Evolutionary conservation across 2,329 filamentous ascomycete genomes (phyloP), one percentile per base, ranked within the genome.

Genomic region (Orbilia oligospora): DNA sequence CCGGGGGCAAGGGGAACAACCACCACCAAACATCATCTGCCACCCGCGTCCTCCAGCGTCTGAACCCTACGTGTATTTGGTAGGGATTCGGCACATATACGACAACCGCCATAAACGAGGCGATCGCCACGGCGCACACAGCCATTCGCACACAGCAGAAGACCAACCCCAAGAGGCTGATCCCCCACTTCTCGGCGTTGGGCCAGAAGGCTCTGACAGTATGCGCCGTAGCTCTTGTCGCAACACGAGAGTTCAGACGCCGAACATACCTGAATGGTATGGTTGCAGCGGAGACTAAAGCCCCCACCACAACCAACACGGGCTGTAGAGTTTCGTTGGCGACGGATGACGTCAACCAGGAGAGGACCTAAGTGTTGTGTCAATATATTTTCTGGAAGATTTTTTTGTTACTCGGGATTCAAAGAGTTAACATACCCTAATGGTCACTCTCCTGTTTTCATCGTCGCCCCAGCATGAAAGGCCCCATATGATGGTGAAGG

Each of bases 401-500:
- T 4, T 4, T 2, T 58, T 48, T 5, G 33, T 44, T n/a, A n/a
- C n/a, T n/a, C n/a, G n/a, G n/a, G n/a, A n/a, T n/a, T n/a, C n/a
- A n/a, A n/a, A 27, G 46, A 20, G 33, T 8, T 22, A 6, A 58
- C 63, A 48, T 77, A 77, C 73, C 73, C 44, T n/a, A 10, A 22
- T 18, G 53, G 67, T 71, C 51, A 30, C 51, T 27, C 58, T 44
- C 56, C 67, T 51, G 33, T 66, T 68, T 30, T 67, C 38, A n/a
- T 53, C 36, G 53, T 53, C 67, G 51, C 61, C 67, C 38, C 22
- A 63, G 36, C 73, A 77, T 14, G 67, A 48, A 44, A 77, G 67
- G 66, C 65, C 66, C 73, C 73, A 77, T 44, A 68, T 46, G 27
- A 68, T 20, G 51, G 58, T 24, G 67, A 77, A 71, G 73, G 67